Evolutionary conservation across 225 moss, liverwort and hornwort species (phyloP).

Genomic region (Straminergon stramineum): DNA sequence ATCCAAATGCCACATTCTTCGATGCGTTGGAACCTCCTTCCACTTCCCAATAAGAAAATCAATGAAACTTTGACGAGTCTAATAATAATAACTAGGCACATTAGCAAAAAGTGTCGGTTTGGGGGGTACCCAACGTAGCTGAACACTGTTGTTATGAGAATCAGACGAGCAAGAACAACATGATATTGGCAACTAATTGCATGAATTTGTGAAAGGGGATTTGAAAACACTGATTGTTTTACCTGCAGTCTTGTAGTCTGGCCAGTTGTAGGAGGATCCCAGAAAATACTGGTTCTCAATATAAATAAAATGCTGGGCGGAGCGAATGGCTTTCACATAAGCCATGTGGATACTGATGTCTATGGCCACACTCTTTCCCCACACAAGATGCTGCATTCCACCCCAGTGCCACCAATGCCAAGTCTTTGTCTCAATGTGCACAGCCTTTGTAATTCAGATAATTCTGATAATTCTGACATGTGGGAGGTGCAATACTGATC

Average conservation of each 20-base stretch:
- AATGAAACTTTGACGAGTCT: background rate
- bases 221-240: background rate
- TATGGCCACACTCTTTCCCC: slow-evolving; percentile 87
- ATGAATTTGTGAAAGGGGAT: background rate
- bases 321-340: slow-evolving; percentile 77
- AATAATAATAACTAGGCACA: background rate
- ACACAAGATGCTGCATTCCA: slow-evolving; percentile 53
- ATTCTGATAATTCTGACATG: background rate
- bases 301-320: slow-evolving; percentile 86
- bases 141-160: background rate
- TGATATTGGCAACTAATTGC: background rate
- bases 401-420: background rate
- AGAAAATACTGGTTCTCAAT: slow-evolving; percentile 95
- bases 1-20: background rate
- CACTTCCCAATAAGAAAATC: background rate
- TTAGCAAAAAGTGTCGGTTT: background rate
- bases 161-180: background rate
- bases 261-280: slow-evolving; percentile 95
- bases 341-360: slow-evolving; percentile 91
- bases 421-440: background rate
- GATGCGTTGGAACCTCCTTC: background rate
- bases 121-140: background rate
- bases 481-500: background rate
- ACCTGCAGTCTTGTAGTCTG: slow-evolving; percentile 81
- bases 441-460: background rate